A percentile compares a stretch with the other conserved stretches of the same genome.
Conservation (phyloP, 768 basidiomycete species). For the Favolaschia claudopus region DNA sequence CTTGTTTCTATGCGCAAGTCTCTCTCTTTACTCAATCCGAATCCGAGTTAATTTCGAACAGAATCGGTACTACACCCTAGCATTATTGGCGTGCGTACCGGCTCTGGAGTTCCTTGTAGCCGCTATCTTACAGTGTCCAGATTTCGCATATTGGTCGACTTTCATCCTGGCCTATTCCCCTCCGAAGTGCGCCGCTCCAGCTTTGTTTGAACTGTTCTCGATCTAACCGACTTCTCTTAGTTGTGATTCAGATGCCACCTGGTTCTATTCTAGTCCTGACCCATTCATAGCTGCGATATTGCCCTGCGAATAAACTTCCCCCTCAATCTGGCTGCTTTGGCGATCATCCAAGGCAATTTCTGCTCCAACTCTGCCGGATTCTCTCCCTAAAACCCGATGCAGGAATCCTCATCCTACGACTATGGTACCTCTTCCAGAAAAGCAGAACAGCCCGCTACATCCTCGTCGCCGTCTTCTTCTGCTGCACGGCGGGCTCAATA, state of each 20-base stretch:
- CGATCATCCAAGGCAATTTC: conserved; percentile 21
- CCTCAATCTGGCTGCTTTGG: conserved; percentile 17
- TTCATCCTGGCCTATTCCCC: conserved; percentile 20
- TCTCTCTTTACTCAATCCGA: neutral
- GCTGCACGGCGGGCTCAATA: conserved; percentile 17
- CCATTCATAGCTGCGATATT: conserved; percentile 18
- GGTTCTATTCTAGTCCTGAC: neutral
- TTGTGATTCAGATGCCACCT: conserved; percentile 13
- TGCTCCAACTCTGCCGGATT: too few species aligned
- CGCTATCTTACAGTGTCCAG: neutral
- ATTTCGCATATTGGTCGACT: conserved; percentile 24
- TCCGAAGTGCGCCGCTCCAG: conserved; percentile 11
- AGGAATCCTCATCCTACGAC: conserved; percentile 24
- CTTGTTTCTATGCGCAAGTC: conserved; percentile 21
- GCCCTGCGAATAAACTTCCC: conserved; percentile 26
- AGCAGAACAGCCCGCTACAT: conserved; percentile 13
- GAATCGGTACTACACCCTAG: conserved; percentile 25
- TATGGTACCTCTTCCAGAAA: conserved; percentile 25
- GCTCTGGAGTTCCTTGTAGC: neutral
- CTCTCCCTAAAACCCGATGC: neutral
- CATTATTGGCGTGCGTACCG: conserved; percentile 13
- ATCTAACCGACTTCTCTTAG: conserved; percentile 1
- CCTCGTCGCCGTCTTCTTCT: conserved; percentile 13
- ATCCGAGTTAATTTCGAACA: neutral
- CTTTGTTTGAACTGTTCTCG: neutral